Base-by-base conservation (phyloP, 1,139 yeast genomes). In the Zygosaccharomyces pseudobailii region DNA sequence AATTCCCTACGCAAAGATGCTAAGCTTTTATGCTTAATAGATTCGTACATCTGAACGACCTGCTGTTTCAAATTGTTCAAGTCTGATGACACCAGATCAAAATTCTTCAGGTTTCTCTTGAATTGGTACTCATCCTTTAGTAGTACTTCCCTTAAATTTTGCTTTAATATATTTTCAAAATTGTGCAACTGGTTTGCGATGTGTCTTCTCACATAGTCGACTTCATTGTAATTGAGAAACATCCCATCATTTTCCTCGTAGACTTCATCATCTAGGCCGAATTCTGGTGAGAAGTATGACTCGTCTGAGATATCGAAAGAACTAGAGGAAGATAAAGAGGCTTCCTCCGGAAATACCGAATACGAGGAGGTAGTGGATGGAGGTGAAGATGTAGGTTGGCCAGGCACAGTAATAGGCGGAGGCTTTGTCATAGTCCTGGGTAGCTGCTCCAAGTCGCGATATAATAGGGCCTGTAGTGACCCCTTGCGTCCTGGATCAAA, bases 391-490 rank as follows among this genome's bases (percentile, higher is more conserved):
- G 39, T 25, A 7, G 55, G 53, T n/a, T 55, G 48, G 24, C 36
- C 32, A 10, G 31, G 44, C 46, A 46, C 47, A 25, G 45, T 38
- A 8, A 40, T 25, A 4, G 39, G 44, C 6, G 33, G 42, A 30
- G 40, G 38, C 33, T 23, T 40, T n/a, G 33, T 10, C 27, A 25
- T 34, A 6, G 37, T 21, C 17, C 40, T 25, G 34, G 40, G 42
- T 20, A 36, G 2, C 13, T 40, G 37, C 19, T 51, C 58, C 25
- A 28, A n/a, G n/a, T n/a, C n/a, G n/a, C n/a, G n/a, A n/a, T 52
- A 54, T 22, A 55, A 32, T 33, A 55, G 33, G 33, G 54, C 51
- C 45, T 55, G 58, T 35, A 57, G 43, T 2, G 61, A 55, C 24
- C 48, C 51, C 20, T 50, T 46, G 4, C 55, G 46, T 20, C 41